Evolutionary conservation across 2,329 filamentous ascomycete genomes (phyloP).

Genomic region (Chrysoporthe cubensis): DNA sequence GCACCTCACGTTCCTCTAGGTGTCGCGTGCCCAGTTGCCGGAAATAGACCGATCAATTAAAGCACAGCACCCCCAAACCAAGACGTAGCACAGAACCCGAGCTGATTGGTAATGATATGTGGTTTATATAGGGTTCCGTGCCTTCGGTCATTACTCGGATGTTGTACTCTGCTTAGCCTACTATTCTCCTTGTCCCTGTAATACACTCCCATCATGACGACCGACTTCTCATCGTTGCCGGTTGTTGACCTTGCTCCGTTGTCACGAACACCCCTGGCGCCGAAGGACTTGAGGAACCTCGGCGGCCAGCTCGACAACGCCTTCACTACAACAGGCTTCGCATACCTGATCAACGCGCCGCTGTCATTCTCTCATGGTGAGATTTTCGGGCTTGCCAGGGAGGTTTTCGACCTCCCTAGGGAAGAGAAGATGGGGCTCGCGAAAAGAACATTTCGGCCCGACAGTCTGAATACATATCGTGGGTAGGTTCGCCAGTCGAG

Average conservation of each 20-base stretch:
- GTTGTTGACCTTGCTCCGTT: constrained; percentile 6
- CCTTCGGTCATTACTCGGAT: too few relatives aligned
- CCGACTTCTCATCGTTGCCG: not conserved
- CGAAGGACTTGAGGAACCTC: not conserved
- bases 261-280: not conserved
- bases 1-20: not conserved
- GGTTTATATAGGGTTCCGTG: too few relatives aligned
- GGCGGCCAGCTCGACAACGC: constrained; percentile 42
- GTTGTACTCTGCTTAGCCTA: not conserved
- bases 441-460: constrained; percentile 45
- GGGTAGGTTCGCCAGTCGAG: constrained; percentile 32
- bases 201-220: not conserved
- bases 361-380: constrained; percentile 46
- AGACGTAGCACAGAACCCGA: too few relatives aligned
- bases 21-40: constrained; percentile 1
- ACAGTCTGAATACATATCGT: constrained; percentile 49
- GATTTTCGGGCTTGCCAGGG: constrained; percentile 45
- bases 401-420: constrained; percentile 43
- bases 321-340: constrained; percentile 50
- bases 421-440: constrained; percentile 45
- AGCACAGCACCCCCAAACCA: not conserved
- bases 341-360: constrained; percentile 48
- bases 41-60: not conserved
- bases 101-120: too few relatives aligned
- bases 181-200: not conserved